Percentiles rank a stretch among this genome's conserved stretches.
Evolutionary conservation across 2,329 filamentous ascomycete genomes (phyloP).

Genomic region (Penicillium sumatraense): DNA sequence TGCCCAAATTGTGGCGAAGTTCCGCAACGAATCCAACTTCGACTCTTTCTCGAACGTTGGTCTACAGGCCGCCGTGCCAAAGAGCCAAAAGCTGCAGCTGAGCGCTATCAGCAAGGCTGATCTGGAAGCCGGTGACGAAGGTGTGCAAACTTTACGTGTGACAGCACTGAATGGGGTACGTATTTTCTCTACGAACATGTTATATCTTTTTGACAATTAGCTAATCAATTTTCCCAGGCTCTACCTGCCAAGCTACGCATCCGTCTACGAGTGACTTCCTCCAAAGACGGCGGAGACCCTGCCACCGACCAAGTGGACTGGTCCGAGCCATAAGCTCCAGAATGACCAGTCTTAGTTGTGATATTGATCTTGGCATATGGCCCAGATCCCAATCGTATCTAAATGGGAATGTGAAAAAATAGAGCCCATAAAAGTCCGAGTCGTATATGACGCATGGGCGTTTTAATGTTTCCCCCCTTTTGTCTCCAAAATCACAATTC

Average conservation of each 20-base stretch:
- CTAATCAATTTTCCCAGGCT: slow-evolving; percentile 58
- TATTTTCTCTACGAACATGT: slow-evolving; percentile 42
- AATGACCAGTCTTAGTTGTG: not conserved
- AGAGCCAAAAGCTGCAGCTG: slow-evolving; percentile 91
- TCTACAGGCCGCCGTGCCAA: slow-evolving; percentile 92
- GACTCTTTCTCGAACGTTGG: slow-evolving; percentile 73
- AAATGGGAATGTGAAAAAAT: slow-evolving; percentile 6
- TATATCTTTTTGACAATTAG: slow-evolving; percentile 20
- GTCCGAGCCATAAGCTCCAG: slow-evolving; percentile 69
- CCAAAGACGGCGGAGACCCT: slow-evolving; percentile 69
- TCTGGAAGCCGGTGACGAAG: slow-evolving; percentile 76
- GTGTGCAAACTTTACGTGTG: slow-evolving; percentile 89
- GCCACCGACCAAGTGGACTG: slow-evolving; percentile 95
- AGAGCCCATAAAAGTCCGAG: slow-evolving; percentile 9
- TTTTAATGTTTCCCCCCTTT: slow-evolving; percentile 7
- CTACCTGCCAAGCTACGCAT: slow-evolving; percentile 72
- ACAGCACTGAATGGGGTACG: slow-evolving; percentile 86
- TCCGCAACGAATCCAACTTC: slow-evolving; percentile 75
- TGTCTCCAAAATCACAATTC: slow-evolving; percentile 16
- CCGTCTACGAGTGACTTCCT: slow-evolving; percentile 81
- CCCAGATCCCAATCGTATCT: not conserved
- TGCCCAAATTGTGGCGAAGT: slow-evolving; percentile 81
- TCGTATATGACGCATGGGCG: not conserved
- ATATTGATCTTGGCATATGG: no score
- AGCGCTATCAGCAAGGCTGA: slow-evolving; percentile 85